Conservation (phyloP, 495 filamentous ascomycete genomes). For the Penicillium atrosanguineum region DNA sequence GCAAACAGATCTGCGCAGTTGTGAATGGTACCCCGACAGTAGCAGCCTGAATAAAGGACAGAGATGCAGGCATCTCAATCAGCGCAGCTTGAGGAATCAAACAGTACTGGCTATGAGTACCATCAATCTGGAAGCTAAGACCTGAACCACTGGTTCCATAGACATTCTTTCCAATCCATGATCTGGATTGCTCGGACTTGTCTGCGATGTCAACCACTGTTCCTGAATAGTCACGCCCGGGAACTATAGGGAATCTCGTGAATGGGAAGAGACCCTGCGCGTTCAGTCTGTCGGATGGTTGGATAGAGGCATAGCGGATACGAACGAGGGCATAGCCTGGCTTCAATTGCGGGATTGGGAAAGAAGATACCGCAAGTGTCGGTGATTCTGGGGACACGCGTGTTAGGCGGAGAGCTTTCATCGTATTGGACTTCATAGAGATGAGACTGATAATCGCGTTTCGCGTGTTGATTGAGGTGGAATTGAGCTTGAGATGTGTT, state of each 20-base stretch:
- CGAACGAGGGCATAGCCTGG: conserved; percentile 17
- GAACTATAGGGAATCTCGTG: conserved; percentile 39
- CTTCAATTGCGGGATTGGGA: conserved; percentile 10
- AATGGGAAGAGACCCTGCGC: conserved; percentile 32
- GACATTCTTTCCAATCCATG: conserved; percentile 21
- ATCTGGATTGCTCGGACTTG: neutral
- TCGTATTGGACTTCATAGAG: neutral
- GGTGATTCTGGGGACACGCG: neutral
- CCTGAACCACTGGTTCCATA: conserved; percentile 20
- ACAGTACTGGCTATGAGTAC: conserved; percentile 19
- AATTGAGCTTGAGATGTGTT: neutral
- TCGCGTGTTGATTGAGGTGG: neutral
- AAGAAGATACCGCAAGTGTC: neutral
- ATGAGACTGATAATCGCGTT: neutral
- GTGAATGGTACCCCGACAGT: conserved; percentile 23
- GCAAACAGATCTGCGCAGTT: conserved; percentile 16
- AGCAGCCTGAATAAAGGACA: conserved; percentile 18
- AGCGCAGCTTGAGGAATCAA: conserved; percentile 11
- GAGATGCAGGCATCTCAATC: conserved; percentile 11
- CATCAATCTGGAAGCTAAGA: conserved; percentile 16
- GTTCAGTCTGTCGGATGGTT: conserved; percentile 44
- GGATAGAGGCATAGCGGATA: conserved; percentile 26
- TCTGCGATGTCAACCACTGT: conserved; percentile 12
- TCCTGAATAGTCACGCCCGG: conserved; percentile 36
- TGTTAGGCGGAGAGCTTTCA: conserved; percentile 17